These are phyloP conservation scores for Phyllosticta citriasiana DNA, from an alignment of 2,329 filamentous ascomycete genomes.

Conservation along the genomic window DNA sequence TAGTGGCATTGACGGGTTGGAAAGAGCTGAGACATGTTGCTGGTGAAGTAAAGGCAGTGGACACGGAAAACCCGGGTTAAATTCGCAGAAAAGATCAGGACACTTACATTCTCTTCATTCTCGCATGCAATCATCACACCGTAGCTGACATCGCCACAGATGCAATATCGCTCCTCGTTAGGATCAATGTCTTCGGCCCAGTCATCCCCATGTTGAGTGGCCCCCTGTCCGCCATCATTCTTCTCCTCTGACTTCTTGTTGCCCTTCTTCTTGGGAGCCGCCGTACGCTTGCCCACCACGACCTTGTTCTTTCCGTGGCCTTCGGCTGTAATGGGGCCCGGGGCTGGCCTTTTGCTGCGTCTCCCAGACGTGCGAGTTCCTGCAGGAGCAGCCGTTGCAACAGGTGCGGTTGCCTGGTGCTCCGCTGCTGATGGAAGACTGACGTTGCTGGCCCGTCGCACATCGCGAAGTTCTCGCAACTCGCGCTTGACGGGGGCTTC, in stretches of 20 bases:
- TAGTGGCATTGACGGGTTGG: no score
- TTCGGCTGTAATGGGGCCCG: constrained; percentile 57
- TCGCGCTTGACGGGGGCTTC: constrained; percentile 34
- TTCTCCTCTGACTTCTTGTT: constrained; percentile 50
- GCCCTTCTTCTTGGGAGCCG: constrained; percentile 48
- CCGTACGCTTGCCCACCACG: constrained; percentile 54
- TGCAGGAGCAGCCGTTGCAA: constrained; percentile 22
- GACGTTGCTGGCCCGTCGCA: constrained; percentile 37
- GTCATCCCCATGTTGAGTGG: constrained; percentile 16
- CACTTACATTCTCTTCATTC: constrained; percentile 56
- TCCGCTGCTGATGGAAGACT: constrained; percentile 26
- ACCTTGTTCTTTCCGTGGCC: constrained; percentile 53
- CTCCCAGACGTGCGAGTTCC: constrained; percentile 18
- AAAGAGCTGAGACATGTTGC: constrained; percentile 16
- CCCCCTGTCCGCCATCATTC: constrained; percentile 44
- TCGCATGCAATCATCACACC: constrained; percentile 79
- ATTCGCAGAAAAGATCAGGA: constrained; percentile 6
- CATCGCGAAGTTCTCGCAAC: constrained; percentile 24
- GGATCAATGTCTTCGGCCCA: constrained; percentile 48
- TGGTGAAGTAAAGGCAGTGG: not conserved
- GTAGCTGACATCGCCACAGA: constrained; percentile 70
- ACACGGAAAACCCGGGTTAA: not conserved
- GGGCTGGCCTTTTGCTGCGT: constrained; percentile 59
- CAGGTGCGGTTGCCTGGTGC: constrained; percentile 12
- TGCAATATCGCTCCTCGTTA: constrained; percentile 65